A percentile compares a stretch with the other conserved stretches of the same genome.
These are phyloP conservation scores for Sugiyamaella japonica DNA, from an alignment of 1,139 yeast genomes.

Conservation along the genomic window DNA sequence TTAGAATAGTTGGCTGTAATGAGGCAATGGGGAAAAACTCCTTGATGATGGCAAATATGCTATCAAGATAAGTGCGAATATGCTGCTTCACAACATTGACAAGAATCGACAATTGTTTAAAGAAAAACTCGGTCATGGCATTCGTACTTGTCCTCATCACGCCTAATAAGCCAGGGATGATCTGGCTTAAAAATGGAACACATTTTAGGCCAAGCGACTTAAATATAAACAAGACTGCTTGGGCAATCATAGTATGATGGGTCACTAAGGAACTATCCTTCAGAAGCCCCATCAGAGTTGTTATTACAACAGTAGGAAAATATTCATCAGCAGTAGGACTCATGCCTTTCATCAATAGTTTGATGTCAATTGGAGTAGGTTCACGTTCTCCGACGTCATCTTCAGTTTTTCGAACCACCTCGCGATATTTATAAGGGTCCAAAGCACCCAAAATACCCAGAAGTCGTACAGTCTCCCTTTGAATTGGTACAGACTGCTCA, in stretches of 20 bases:
- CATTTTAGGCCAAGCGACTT: constrained; percentile 86
- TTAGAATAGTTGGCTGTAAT: constrained; percentile 75
- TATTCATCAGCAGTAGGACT: constrained; percentile 93
- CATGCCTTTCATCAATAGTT: constrained; percentile 87
- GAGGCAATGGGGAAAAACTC: constrained; percentile 70
- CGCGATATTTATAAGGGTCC: constrained; percentile 94
- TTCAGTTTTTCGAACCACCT: constrained; percentile 71
- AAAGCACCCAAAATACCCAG: constrained; percentile 94
- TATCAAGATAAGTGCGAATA: constrained; percentile 76
- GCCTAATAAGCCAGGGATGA: constrained; percentile 80
- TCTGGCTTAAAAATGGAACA: constrained; percentile 80
- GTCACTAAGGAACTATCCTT: constrained; percentile 81
- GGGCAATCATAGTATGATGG: constrained; percentile 88
- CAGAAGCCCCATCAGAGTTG: constrained; percentile 75
- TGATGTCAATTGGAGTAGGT: constrained; percentile 88
- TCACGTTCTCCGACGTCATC: constrained; percentile 66
- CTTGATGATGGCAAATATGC: constrained; percentile 72
- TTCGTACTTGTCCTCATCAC: constrained; percentile 87
- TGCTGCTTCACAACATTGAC: constrained; percentile 86
- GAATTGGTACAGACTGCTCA: constrained; percentile 69
- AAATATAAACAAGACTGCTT: constrained; percentile 87
- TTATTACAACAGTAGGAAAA: constrained; percentile 92
- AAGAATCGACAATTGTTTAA: constrained; percentile 81
- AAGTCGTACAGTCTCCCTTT: constrained; percentile 84
- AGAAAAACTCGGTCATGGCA: constrained; percentile 81